Evolutionary conservation across 2,329 filamentous ascomycete species (phyloP).

Genomic region (Colletotrichum sp.): DNA sequence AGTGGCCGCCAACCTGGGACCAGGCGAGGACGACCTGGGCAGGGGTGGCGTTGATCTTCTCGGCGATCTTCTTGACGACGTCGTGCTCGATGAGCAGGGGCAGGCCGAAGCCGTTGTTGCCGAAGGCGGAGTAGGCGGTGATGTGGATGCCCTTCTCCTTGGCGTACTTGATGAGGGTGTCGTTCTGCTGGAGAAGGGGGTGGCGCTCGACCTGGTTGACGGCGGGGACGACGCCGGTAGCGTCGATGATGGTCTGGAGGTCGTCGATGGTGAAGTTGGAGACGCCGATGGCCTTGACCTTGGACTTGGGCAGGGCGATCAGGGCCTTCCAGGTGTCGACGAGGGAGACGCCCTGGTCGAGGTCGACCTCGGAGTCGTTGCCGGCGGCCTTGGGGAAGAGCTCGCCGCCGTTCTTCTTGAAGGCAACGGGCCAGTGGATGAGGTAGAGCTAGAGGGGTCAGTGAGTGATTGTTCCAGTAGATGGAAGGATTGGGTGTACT

Average conservation of each 20-base stretch:
- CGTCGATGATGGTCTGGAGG: slow-evolving; percentile 55
- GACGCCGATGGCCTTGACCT: slow-evolving; percentile 72
- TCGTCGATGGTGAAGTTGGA: slow-evolving; percentile 74
- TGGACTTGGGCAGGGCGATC: slow-evolving; percentile 63
- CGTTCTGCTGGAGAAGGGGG: slow-evolving; percentile 63
- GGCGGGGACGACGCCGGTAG: slow-evolving; percentile 61
- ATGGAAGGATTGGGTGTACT: slow-evolving; percentile 14
- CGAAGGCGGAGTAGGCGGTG: slow-evolving; percentile 68
- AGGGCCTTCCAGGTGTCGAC: slow-evolving; percentile 53
- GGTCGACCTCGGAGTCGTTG: slow-evolving; percentile 38
- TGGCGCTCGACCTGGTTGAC: slow-evolving; percentile 76
- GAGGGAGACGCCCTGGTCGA: slow-evolving; percentile 49
- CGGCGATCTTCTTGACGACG: slow-evolving; percentile 61
- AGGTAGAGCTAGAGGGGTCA: slow-evolving; percentile 53
- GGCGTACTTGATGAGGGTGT: slow-evolving; percentile 65
- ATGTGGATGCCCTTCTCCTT: slow-evolving; percentile 68
- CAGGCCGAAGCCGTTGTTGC: slow-evolving; percentile 47
- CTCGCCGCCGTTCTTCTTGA: slow-evolving; percentile 37
- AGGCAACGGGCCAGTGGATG: slow-evolving; percentile 67
- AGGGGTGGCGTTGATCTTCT: slow-evolving; percentile 46
- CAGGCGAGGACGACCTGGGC: slow-evolving; percentile 62
- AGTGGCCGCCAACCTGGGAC: slow-evolving; percentile 64
- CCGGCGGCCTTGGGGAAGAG: slow-evolving; percentile 50
- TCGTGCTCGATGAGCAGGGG: slow-evolving; percentile 64
- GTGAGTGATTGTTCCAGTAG: accelerated